Evolutionary conservation across 2,329 filamentous ascomycete species (phyloP).

Genomic region (Curvularia spicifera): DNA sequence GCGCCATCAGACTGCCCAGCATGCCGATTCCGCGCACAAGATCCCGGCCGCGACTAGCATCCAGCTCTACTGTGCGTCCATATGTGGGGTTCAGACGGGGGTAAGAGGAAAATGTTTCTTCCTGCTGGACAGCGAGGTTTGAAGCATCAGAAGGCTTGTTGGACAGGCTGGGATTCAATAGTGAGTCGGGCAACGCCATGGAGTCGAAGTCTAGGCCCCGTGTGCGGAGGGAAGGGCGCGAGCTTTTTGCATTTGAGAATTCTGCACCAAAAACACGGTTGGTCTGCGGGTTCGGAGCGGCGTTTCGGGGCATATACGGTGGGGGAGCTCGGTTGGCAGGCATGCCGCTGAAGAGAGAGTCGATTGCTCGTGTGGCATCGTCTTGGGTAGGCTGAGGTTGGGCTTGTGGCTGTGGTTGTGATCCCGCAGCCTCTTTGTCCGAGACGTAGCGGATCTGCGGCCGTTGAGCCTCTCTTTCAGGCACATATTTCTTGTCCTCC

Average conservation of each 20-base stretch:
- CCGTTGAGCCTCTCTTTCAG: constrained; percentile 1
- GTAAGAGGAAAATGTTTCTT: constrained; percentile 33
- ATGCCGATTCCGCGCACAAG: constrained; percentile 56
- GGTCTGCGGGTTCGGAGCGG: background rate
- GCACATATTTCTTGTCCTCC: constrained; percentile 7
- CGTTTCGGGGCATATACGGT: constrained; percentile 1
- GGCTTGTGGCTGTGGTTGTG: constrained; percentile 6
- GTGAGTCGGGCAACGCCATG: constrained; percentile 25
- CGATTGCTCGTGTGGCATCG: constrained; percentile 28
- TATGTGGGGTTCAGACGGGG: constrained; percentile 49
- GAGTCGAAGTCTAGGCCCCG: constrained; percentile 24
- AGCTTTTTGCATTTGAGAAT: constrained; percentile 18
- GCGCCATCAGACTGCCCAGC: constrained; percentile 51
- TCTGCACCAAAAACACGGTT: constrained; percentile 28
- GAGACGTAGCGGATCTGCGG: constrained; percentile 5
- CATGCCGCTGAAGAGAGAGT: constrained; percentile 31
- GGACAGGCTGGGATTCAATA: constrained; percentile 23
- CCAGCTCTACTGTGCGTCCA: constrained; percentile 52
- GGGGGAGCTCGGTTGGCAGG: constrained; percentile 9
- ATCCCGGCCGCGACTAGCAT: constrained; percentile 49
- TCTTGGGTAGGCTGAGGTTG: constrained; percentile 9
- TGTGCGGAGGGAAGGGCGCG: constrained; percentile 7
- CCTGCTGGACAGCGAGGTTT: constrained; percentile 25
- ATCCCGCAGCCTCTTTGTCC: constrained; percentile 2
- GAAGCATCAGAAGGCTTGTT: constrained; percentile 28